Percentiles rank a stretch among this genome's conserved stretches.
Evolutionary conservation across 306 rosid genomes (phyloP).

Genomic region (Vigna reflexopilosa): DNA sequence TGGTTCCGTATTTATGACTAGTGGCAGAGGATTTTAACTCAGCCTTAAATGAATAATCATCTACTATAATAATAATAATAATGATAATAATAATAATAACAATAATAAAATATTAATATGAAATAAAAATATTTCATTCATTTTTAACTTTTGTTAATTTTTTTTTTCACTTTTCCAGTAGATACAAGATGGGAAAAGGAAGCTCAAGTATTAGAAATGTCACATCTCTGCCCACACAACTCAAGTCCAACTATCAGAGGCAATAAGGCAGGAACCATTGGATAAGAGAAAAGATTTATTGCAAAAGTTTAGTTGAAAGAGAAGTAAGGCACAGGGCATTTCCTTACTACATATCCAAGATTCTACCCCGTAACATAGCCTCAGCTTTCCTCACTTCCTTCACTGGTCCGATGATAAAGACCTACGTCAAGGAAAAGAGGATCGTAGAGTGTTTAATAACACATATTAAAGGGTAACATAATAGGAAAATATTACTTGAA

Average conservation of each 20-base stretch:
- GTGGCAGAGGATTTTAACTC: not conserved
- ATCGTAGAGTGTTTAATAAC: not conserved
- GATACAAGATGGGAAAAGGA: constrained; percentile 34
- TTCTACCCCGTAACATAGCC: constrained; percentile 93
- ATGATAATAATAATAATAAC: not conserved
- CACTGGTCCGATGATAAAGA: constrained; percentile 85
- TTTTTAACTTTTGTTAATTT: not conserved
- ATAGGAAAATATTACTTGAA: too few relatives aligned
- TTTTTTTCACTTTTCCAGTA: constrained; percentile 9
- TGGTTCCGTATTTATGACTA: not conserved
- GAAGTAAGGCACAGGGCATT: constrained; percentile 12
- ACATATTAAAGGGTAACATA: not conserved
- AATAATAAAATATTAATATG: not conserved
- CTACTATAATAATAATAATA: not conserved
- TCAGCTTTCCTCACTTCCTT: constrained; percentile 94
- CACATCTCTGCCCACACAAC: constrained; percentile 25
- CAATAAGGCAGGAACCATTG: too few relatives aligned
- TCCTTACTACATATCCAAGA: constrained; percentile 62
- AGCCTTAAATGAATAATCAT: not conserved
- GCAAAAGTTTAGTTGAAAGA: constrained; percentile 36
- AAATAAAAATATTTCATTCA: constrained; percentile 11
- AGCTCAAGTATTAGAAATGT: constrained; percentile 23
- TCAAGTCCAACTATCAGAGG: constrained; percentile 9
- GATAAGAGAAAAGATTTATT: constrained; percentile 40
- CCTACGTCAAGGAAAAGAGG: constrained; percentile 52